Evolutionary conservation across 331 rosid genomes (phyloP).

Genomic region (Phaseolus coccineus): DNA sequence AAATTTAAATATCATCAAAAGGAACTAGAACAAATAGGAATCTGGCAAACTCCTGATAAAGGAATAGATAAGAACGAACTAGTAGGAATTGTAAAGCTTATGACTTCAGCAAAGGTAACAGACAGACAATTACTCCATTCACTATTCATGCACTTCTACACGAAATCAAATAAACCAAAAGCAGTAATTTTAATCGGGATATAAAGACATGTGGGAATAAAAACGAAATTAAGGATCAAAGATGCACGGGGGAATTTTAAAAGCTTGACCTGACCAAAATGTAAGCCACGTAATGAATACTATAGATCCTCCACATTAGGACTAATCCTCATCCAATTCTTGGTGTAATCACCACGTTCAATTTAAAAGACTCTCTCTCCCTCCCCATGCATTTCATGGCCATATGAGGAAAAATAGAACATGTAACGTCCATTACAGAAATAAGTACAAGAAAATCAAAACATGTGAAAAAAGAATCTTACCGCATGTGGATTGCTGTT

Average conservation of each 20-base stretch:
- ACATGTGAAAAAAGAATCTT: conserved; percentile 41
- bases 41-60: conserved; percentile 11
- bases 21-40: conserved; percentile 14
- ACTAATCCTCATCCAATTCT: conserved; percentile 10
- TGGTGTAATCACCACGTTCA: conserved; percentile 17
- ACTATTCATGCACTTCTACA: conserved; percentile 1
- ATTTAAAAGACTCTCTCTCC: not conserved
- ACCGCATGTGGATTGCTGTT: conserved; percentile 76
- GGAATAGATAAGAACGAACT: not conserved
- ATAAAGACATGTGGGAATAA: conserved; percentile 2
- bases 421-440: not conserved
- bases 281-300: not conserved
- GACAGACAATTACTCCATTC: conserved; percentile 11
- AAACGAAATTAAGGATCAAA: conserved; percentile 12
- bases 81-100: not conserved
- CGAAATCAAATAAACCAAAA: conserved; percentile 7
- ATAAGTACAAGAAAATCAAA: conserved; percentile 6
- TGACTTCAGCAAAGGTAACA: not conserved
- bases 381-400: not conserved
- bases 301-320: conserved; percentile 1
- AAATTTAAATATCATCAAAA: conserved; percentile 15
- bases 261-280: not conserved
- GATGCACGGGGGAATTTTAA: not conserved
- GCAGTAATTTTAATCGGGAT: not conserved
- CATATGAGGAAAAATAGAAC: not conserved